phyloP scores from a whole-genome alignment of 2,329 filamentous ascomycete genomes.

The Sarocladium kiliense region DNA sequence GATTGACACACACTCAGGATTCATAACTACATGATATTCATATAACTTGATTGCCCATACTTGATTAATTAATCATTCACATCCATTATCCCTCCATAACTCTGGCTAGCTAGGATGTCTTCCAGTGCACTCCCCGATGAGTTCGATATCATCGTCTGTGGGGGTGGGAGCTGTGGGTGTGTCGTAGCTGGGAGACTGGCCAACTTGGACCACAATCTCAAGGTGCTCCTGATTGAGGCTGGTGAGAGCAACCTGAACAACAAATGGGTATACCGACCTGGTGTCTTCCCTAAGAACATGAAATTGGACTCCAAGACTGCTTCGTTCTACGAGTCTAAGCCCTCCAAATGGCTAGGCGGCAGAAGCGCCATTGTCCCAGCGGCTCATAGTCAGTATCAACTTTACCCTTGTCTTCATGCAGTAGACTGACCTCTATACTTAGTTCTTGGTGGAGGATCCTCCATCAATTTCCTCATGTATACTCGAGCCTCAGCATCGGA shows the following conservation, averaged over 20 bases:
- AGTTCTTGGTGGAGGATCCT: slow-evolving; percentile 68
- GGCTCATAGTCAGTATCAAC: too few relatives aligned
- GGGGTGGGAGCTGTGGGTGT: slow-evolving; percentile 64
- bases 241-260: slow-evolving; percentile 74
- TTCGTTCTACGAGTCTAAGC: slow-evolving; percentile 73
- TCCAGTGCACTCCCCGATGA: slow-evolving; percentile 56
- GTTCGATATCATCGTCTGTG: slow-evolving; percentile 76
- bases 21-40: too few relatives aligned
- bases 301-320: slow-evolving; percentile 75
- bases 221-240: slow-evolving; percentile 64
- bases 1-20: too few relatives aligned
- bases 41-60: too few relatives aligned
- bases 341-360: slow-evolving; percentile 67
- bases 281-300: slow-evolving; percentile 75
- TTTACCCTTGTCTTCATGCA: too few relatives aligned
- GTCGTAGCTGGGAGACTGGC: slow-evolving; percentile 60
- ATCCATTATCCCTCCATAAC: too few relatives aligned
- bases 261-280: slow-evolving; percentile 70
- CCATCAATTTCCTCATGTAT: slow-evolving; percentile 80
- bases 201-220: slow-evolving; percentile 70
- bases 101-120: too few relatives aligned
- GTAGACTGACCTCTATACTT: too few relatives aligned
- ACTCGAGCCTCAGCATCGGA: slow-evolving; percentile 66
- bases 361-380: slow-evolving; percentile 69
- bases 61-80: too few relatives aligned